A percentile compares a stretch with the other conserved stretches of the same genome.
Evolutionary conservation across 371 early-diverging fungal genomes (phyloP).

Genomic region (Actinomucor elegans): DNA sequence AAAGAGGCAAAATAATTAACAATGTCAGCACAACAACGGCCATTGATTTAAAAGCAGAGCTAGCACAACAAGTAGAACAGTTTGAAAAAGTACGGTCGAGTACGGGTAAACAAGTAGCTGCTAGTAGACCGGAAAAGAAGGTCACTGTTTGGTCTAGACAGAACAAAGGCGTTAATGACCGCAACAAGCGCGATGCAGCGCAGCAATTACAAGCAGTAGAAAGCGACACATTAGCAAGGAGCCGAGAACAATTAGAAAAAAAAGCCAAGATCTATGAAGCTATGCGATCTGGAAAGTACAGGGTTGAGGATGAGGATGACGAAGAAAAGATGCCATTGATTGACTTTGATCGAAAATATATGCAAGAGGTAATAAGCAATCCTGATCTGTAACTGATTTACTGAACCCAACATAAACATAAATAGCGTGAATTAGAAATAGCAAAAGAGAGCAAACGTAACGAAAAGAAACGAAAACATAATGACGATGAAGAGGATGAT

Average conservation of each 20-base stretch:
- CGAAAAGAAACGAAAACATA: neutral
- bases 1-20: constrained; percentile 12
- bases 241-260: constrained; percentile 62
- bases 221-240: constrained; percentile 33
- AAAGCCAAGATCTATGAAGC: constrained; percentile 68
- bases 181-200: constrained; percentile 31
- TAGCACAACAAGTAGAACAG: constrained; percentile 39
- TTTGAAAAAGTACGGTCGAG: constrained; percentile 32
- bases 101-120: constrained; percentile 31
- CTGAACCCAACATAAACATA: neutral
- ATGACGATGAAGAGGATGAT: constrained; percentile 50
- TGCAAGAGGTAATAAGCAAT: constrained; percentile 41
- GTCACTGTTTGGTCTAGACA: constrained; percentile 57
- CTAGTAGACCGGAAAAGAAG: constrained; percentile 43
- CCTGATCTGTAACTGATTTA: neutral
- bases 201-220: constrained; percentile 33
- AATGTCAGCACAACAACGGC: constrained; percentile 36
- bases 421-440: constrained; percentile 8
- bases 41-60: constrained; percentile 41
- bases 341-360: constrained; percentile 51
- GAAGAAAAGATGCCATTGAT: constrained; percentile 42
- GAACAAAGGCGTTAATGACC: constrained; percentile 57
- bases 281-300: constrained; percentile 37
- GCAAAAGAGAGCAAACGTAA: constrained; percentile 8
- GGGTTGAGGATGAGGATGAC: constrained; percentile 26